Evolutionary conservation across 441 rosid genomes (phyloP).

Genomic region (Syzygium malaccense): DNA sequence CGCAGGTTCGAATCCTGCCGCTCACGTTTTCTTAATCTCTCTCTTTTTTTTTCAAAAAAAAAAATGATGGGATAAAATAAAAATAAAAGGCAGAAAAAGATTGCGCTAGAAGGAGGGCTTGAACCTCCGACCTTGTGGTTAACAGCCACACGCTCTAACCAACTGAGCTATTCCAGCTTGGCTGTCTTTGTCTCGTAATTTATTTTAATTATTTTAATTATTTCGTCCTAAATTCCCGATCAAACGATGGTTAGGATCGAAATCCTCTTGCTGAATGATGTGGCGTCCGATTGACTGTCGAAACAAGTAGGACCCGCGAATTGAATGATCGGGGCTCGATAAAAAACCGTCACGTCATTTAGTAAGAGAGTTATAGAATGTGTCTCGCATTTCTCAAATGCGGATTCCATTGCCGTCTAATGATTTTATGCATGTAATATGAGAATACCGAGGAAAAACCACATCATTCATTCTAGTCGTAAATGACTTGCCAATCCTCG

Average conservation of each 20-base stretch:
- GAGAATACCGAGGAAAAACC: no score
- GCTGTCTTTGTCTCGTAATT: accelerated
- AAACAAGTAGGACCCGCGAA: neutral
- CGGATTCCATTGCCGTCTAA: neutral
- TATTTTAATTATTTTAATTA: neutral
- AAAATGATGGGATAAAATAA: neutral
- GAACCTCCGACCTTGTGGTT: slow-evolving; percentile 2
- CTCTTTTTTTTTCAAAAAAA: neutral
- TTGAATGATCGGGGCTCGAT: neutral
- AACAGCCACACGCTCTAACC: slow-evolving; percentile 1
- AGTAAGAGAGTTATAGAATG: no score
- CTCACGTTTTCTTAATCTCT: slow-evolving; percentile 27
- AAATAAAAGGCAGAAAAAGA: neutral
- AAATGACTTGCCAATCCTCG: no score
- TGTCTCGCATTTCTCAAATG: no score
- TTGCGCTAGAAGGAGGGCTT: neutral
- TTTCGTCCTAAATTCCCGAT: no score
- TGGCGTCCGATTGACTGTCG: neutral
- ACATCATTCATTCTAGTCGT: no score
- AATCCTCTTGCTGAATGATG: neutral
- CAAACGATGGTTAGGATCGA: neutral
- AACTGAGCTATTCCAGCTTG: slow-evolving; percentile 10
- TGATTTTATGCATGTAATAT: no score
- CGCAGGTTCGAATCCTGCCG: slow-evolving; percentile 98
- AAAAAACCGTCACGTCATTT: neutral